Base-by-base conservation (phyloP, 2,329 filamentous ascomycete species). In the Drechmeria coniospora region DNA sequence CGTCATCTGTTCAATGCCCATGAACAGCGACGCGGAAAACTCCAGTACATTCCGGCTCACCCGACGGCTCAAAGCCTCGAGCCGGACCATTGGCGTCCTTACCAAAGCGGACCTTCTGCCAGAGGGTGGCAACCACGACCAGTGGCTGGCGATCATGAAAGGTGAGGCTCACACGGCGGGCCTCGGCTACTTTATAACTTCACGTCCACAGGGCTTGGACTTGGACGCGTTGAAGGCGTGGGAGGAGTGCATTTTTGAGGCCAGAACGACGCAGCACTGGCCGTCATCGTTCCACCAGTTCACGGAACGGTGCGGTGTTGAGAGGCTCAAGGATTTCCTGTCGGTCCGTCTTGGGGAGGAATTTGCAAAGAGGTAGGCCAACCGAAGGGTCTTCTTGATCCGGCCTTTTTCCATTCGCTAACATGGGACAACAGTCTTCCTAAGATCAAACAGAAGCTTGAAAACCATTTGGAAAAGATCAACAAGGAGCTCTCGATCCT, bases 91-190 rank as follows among this genome's bases (percentile, higher is more conserved):
- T 29, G 81, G 81, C 0, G 79, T 92, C 0, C 61, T 93, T 11
- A 93, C 84, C 0, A 93, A 92, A 42, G 83, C 84, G 0, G 86
- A 93, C 35, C 64, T 79, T 0, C 52, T 84, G 0, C 65, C 71
- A 0, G 45, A 53, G 0, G 61, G 62, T 0, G 55, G 68, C 1
- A 53, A 59, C 0, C 43, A 54, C 16, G 38, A 50, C 0, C 71
- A 75, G 31, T 81, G 79, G 65, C 45, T 68, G 0, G 54, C 64
- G 0, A 75, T 84, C 30, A 59, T 92, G 4, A 55, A 59, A 0
- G 70, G 72, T 0, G 45, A 67, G 2, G 65, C 67, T 2, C 81
- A 80, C 33, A 43, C 47, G 0, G 65, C 86, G 0, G 75, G 74
- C 0, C 62, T 80, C n/a, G 79, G 79, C 0, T 93, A 87, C 43